phyloP scores from a whole-genome alignment of 306 rosid genomes.

The Datisca glomerata region DNA sequence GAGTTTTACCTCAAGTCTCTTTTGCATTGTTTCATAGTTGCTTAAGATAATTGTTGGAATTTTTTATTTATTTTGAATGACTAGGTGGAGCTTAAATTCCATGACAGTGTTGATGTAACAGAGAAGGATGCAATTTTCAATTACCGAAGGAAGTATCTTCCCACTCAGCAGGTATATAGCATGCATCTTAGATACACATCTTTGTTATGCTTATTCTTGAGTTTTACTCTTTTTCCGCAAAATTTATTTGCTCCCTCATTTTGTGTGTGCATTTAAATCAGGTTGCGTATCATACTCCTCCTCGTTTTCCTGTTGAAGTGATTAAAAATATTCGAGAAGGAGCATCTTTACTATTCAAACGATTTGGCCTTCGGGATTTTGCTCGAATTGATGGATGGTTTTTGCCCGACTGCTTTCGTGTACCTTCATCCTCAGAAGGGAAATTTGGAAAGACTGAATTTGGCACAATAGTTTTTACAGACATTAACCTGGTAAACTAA shows the following conservation, averaged over 20 bases:
- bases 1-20: no score
- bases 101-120: constrained; percentile 40
- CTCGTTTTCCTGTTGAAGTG: constrained; percentile 69
- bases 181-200: constrained; percentile 5
- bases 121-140: constrained; percentile 96
- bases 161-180: constrained; percentile 77
- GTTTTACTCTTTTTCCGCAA: not conserved
- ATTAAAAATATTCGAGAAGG: constrained; percentile 72
- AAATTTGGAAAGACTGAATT: constrained; percentile 54
- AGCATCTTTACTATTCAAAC: constrained; percentile 62
- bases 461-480: constrained; percentile 70
- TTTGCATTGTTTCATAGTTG: no score
- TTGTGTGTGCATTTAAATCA: constrained; percentile 21
- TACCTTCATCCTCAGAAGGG: constrained; percentile 28
- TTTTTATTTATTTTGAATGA: constrained; percentile 21
- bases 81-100: constrained; percentile 80
- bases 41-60: no score
- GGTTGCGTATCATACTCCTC: constrained; percentile 97
- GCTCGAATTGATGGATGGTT: constrained; percentile 98
- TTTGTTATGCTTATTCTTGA: constrained; percentile 1
- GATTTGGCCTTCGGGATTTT: constrained; percentile 64
- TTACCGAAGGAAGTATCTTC: constrained; percentile 90
- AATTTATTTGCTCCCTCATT: no score
- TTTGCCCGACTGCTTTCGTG: constrained; percentile 46
- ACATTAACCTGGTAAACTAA: constrained; percentile 77